Conservation (phyloP, 2,329 filamentous ascomycete species). For the Emmonsiellopsis sp. region DNA sequence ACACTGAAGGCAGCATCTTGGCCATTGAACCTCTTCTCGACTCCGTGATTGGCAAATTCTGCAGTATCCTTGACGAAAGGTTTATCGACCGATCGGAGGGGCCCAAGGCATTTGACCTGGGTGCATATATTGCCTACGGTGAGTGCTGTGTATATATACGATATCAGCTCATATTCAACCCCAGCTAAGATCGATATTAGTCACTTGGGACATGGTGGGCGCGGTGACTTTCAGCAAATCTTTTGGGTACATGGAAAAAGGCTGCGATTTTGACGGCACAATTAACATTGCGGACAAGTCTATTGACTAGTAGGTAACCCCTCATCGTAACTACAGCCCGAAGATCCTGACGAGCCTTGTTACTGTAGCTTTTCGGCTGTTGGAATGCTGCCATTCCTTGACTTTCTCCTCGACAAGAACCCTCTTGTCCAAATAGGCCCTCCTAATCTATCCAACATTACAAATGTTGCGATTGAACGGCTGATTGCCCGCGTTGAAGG, state of each 20-base stretch:
- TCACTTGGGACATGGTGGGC: slow-evolving; percentile 19
- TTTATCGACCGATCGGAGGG: slow-evolving; percentile 21
- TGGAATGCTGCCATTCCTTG: slow-evolving; percentile 18
- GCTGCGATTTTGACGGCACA: slow-evolving; percentile 17
- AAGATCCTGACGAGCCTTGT: no score
- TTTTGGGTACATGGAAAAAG: slow-evolving; percentile 20
- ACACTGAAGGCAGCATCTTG: slow-evolving; percentile 21
- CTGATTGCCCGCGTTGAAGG: slow-evolving; percentile 11
- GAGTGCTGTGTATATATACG: slow-evolving; percentile 6
- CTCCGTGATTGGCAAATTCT: slow-evolving; percentile 23
- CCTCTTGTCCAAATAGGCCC: slow-evolving; percentile 20
- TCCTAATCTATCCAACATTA: slow-evolving; percentile 17
- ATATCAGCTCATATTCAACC: neutral
- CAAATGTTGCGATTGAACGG: slow-evolving; percentile 14
- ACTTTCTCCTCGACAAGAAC: slow-evolving; percentile 23
- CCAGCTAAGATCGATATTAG: neutral
- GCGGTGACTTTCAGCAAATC: slow-evolving; percentile 19
- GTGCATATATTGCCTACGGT: slow-evolving; percentile 36
- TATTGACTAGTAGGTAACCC: slow-evolving; percentile 12
- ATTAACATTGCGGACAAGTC: slow-evolving; percentile 17
- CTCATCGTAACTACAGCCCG: no score
- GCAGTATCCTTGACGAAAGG: slow-evolving; percentile 22
- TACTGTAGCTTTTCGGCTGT: slow-evolving; percentile 14
- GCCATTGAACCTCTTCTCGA: slow-evolving; percentile 20
- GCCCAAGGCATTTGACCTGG: slow-evolving; percentile 27